These are phyloP conservation scores for Hansenula lynferdii DNA, from an alignment of 1,139 yeast genomes.

Conservation along the genomic window DNA sequence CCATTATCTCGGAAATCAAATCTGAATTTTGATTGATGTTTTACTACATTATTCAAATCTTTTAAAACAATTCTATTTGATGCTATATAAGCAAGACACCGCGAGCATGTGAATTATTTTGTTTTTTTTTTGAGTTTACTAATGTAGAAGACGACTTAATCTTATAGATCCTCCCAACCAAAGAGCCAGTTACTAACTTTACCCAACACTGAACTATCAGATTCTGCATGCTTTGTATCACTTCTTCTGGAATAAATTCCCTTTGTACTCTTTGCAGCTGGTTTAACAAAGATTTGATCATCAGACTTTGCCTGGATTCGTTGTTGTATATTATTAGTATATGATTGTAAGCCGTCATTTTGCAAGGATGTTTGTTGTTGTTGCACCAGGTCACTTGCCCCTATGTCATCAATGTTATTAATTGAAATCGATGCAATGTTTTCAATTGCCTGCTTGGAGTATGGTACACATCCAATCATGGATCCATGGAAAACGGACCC, in stretches of 20 bases:
- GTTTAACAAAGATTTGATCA: slow-evolving; percentile 27
- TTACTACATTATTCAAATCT: no score
- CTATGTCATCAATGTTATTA: slow-evolving; percentile 51
- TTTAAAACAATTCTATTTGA: no score
- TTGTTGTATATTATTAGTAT: slow-evolving; percentile 11
- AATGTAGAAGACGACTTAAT: no score
- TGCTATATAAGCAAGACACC: no score
- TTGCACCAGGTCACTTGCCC: slow-evolving; percentile 25
- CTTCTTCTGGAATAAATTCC: slow-evolving; percentile 23
- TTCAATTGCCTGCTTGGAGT: slow-evolving; percentile 56
- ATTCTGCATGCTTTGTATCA: slow-evolving; percentile 15
- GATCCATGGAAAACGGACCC: slow-evolving; percentile 69
- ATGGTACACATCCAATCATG: slow-evolving; percentile 73
- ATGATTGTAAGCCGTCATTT: slow-evolving; percentile 10
- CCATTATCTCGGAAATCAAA: slow-evolving; percentile 11
- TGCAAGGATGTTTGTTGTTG: slow-evolving; percentile 9
- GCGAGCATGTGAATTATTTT: no score
- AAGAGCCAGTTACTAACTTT: slow-evolving; percentile 38
- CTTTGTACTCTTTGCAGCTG: slow-evolving; percentile 23
- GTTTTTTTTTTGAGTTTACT: no score
- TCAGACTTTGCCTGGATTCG: slow-evolving; percentile 16
- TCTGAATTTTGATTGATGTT: no score
- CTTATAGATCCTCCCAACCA: slow-evolving; percentile 51
- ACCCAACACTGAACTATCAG: slow-evolving; percentile 19
- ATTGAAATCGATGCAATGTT: slow-evolving; percentile 55